These are phyloP conservation scores for Dryadomyces quercivorus DNA, from an alignment of 2,329 filamentous ascomycete species.

Conservation along the genomic window DNA sequence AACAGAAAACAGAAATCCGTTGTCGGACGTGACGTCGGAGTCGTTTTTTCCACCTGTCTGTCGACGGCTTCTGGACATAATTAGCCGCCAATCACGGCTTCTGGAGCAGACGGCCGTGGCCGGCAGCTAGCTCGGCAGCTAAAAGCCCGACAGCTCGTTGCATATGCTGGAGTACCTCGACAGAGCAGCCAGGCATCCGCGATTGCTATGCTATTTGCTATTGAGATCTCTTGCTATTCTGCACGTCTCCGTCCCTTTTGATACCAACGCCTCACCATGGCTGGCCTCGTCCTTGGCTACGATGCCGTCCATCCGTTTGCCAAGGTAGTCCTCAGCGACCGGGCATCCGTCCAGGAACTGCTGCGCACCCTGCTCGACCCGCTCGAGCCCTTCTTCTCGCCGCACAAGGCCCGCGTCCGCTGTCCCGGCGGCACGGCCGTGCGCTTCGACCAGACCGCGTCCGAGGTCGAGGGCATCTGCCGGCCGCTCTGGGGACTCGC, in stretches of 20 bases:
- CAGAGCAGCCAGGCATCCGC: no score
- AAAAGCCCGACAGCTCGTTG: no score
- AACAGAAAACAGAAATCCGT: no score
- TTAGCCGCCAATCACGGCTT: neutral
- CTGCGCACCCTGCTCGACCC: constrained; percentile 56
- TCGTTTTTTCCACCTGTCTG: neutral
- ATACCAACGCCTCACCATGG: constrained; percentile 11
- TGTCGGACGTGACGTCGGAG: neutral
- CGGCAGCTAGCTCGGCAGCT: no score
- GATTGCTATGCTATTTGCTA: no score
- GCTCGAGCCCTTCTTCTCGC: constrained; percentile 60
- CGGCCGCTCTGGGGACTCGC: constrained; percentile 67
- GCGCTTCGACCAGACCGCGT: constrained; percentile 64
- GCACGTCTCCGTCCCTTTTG: neutral
- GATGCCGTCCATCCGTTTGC: constrained; percentile 42
- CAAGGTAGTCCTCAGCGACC: constrained; percentile 34
- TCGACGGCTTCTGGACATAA: neutral
- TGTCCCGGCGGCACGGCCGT: constrained; percentile 60
- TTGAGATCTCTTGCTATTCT: no score
- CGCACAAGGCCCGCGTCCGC: constrained; percentile 50
- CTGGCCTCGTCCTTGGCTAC: constrained; percentile 36
- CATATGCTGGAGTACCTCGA: no score
- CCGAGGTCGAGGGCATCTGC: constrained; percentile 65
- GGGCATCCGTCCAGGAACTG: constrained; percentile 46
- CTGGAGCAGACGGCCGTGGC: no score